Conservation (phyloP, 116 monocot genomes). For the Dioscorea cayenensis region DNA sequence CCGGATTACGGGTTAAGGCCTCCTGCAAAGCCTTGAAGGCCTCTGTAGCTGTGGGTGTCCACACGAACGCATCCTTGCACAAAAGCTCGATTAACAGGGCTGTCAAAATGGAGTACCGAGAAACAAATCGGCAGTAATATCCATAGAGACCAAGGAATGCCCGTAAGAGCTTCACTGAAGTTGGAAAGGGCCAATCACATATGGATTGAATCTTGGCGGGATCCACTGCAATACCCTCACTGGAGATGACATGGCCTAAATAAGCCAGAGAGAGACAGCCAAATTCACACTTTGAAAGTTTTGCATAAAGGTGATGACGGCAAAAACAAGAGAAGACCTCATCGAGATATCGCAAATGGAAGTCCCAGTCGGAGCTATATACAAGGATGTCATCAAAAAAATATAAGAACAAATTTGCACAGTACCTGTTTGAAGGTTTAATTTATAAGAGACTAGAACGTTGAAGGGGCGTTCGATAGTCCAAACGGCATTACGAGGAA, state of each 20-base stretch:
- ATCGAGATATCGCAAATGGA: not conserved
- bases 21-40: not conserved
- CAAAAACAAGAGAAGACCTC: not conserved
- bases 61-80: not conserved
- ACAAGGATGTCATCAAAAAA: not conserved
- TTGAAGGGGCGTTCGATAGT: not conserved
- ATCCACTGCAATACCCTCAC: not conserved
- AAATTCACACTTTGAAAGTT: not conserved
- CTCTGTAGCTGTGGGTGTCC: not conserved
- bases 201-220: not conserved
- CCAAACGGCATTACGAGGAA: not conserved
- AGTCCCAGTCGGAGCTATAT: not conserved
- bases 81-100: too few species aligned
- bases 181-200: not conserved
- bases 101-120: not conserved
- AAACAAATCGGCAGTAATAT: not conserved
- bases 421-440: not conserved
- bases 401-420: not conserved
- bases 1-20: too few species aligned
- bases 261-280: not conserved
- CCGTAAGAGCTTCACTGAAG: not conserved
- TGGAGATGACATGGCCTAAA: not conserved
- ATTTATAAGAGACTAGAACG: not conserved
- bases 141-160: not conserved
- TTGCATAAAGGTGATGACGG: not conserved